phyloP scores from a whole-genome alignment of 164 flowering plant genomes.

The Piper betle region DNA sequence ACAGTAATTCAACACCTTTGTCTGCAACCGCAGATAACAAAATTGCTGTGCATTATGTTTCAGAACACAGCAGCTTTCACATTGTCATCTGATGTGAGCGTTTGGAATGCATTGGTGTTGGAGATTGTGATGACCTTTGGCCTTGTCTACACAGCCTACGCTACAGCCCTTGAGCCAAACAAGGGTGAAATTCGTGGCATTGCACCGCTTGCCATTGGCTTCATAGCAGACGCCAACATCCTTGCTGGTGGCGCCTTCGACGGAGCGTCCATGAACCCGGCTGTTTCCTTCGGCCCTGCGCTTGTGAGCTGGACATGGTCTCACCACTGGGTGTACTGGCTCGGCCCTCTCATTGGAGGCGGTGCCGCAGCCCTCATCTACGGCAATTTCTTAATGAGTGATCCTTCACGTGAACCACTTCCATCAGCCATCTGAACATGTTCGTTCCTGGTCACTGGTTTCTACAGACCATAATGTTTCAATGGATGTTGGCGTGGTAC shows the following conservation, averaged over 20 bases:
- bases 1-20: too few species aligned
- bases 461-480: too few species aligned
- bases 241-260: conserved; percentile 37
- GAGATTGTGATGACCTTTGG: conserved; percentile 24
- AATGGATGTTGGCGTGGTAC: too few species aligned
- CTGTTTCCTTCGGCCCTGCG: conserved; percentile 36
- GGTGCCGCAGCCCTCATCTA: conserved; percentile 26
- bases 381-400: conserved; percentile 20
- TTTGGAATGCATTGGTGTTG: conserved; percentile 26
- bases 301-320: conserved; percentile 40
- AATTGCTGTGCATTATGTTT: too few species aligned
- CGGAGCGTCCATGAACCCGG: conserved; percentile 44
- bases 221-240: conserved; percentile 40
- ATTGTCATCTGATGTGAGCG: conserved; percentile 17
- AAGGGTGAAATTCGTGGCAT: conserved; percentile 27
- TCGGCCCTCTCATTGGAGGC: conserved; percentile 31
- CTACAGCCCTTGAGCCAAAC: conserved; percentile 15
- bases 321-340: conserved; percentile 40
- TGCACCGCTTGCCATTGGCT: conserved; percentile 37
- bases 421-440: too few species aligned
- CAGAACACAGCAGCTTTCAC: conserved; percentile 25
- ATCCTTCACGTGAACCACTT: conserved; percentile 1
- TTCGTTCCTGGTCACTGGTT: too few species aligned
- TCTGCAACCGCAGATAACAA: too few species aligned
- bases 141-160: conserved; percentile 14